Evolutionary conservation across 1,284 basidiomycete species (phyloP).

Genomic region (Trichosporon asahii): DNA sequence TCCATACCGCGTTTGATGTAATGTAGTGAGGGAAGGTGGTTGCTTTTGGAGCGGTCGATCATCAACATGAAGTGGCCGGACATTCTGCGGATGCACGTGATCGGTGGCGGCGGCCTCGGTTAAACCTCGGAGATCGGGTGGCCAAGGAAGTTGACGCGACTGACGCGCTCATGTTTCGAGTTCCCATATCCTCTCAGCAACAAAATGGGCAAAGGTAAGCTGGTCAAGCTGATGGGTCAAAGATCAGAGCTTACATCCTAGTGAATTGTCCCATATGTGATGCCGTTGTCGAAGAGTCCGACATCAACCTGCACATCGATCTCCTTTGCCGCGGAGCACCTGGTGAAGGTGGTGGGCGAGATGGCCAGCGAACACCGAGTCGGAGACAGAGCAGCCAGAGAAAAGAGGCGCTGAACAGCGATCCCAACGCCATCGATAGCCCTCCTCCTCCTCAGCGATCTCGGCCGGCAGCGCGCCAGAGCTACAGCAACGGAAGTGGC

Average conservation of each 20-base stretch:
- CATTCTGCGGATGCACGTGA: constrained; percentile 1
- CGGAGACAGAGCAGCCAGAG: background rate
- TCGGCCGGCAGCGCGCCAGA: background rate
- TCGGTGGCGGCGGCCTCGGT: background rate
- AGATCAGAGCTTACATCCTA: constrained; percentile 7
- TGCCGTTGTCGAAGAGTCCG: constrained; percentile 30
- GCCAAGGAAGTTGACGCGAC: background rate
- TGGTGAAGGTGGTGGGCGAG: background rate
- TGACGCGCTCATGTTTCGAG: background rate
- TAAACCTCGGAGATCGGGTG: constrained; percentile 1
- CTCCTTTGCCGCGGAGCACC: constrained; percentile 34
- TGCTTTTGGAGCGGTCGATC: background rate
- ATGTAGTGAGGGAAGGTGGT: background rate
- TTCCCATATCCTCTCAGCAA: background rate
- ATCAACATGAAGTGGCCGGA: background rate
- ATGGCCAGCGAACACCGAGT: background rate
- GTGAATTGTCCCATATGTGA: constrained; percentile 50
- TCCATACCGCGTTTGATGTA: constrained; percentile 1
- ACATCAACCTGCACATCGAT: constrained; percentile 53
- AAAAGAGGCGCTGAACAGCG: background rate
- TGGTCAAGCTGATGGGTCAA: background rate
- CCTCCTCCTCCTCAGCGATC: background rate
- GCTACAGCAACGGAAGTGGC: background rate
- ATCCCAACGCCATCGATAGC: constrained; percentile 17
- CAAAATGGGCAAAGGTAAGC: constrained; percentile 3